Percentiles rank a stretch among this genome's conserved stretches.
These are phyloP conservation scores for Penicillium riverlandense DNA, from an alignment of 495 filamentous ascomycete genomes.

Conservation along the genomic window DNA sequence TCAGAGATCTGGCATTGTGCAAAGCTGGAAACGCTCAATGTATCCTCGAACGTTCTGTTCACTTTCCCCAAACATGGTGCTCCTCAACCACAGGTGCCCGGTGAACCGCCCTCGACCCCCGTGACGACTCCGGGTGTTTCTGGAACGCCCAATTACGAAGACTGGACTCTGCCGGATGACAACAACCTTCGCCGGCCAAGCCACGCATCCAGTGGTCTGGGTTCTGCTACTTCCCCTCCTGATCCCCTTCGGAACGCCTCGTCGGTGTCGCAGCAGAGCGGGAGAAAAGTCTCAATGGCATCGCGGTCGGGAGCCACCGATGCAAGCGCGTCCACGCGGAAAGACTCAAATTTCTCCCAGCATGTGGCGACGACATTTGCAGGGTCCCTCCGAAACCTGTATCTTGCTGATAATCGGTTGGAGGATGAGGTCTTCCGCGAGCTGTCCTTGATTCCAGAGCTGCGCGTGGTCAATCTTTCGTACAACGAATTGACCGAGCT, in stretches of 20 bases:
- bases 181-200: slow-evolving; percentile 65
- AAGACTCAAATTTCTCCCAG: slow-evolving; percentile 77
- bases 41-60: slow-evolving; percentile 87
- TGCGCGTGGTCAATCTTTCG: slow-evolving; percentile 86
- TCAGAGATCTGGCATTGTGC: slow-evolving; percentile 89
- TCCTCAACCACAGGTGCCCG: slow-evolving; percentile 50
- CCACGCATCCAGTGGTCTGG: slow-evolving; percentile 68
- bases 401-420: slow-evolving; percentile 87
- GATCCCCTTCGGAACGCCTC: slow-evolving; percentile 78
- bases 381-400: slow-evolving; percentile 72
- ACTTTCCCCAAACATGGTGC: slow-evolving; percentile 80
- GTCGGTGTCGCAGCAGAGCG: slow-evolving; percentile 58
- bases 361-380: slow-evolving; percentile 78
- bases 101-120: slow-evolving; percentile 43
- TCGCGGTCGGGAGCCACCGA: slow-evolving; percentile 54
- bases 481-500: slow-evolving; percentile 94
- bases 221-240: slow-evolving; percentile 53
- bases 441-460: slow-evolving; percentile 70
- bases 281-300: slow-evolving; percentile 76
- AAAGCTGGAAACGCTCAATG: slow-evolving; percentile 84
- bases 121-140: slow-evolving; percentile 44
- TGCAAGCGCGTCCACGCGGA: slow-evolving; percentile 58
- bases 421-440: slow-evolving; percentile 93
- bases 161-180: slow-evolving; percentile 63
- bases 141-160: slow-evolving; percentile 65